Conservation (phyloP, 805 yeast genomes). For the Cyberlindnera meyerae region DNA sequence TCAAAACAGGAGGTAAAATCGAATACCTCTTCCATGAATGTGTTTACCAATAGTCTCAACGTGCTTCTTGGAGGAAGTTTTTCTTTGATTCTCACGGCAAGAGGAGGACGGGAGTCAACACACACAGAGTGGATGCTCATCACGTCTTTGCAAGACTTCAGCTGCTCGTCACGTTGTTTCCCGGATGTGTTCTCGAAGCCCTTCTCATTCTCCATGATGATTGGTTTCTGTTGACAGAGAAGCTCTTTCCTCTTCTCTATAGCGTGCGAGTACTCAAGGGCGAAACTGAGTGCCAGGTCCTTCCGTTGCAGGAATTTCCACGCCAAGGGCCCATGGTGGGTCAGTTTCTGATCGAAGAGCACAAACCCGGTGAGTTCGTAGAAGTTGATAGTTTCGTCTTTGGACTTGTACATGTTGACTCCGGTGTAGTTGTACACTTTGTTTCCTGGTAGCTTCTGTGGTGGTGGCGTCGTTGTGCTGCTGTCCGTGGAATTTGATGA, state of each 20-base stretch:
- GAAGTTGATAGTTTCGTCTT: constrained; percentile 7
- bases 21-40: constrained; percentile 1
- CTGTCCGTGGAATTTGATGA: too few relatives aligned
- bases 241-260: constrained; percentile 1
- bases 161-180: background rate
- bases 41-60: background rate
- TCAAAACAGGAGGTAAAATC: constrained; percentile 4
- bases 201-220: background rate
- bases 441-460: background rate
- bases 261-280: constrained; percentile 3
- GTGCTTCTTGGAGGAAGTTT: constrained; percentile 3
- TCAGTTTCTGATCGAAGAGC: constrained; percentile 1
- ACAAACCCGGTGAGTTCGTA: background rate
- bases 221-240: too few relatives aligned
- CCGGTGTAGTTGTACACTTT: constrained; percentile 6
- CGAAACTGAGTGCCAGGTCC: constrained; percentile 8
- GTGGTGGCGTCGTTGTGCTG: background rate
- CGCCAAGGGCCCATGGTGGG: constrained; percentile 5
- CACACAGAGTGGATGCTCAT: background rate
- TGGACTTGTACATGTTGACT: constrained; percentile 1
- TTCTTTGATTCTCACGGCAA: constrained; percentile 2
- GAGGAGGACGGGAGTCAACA: background rate
- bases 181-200: constrained; percentile 8
- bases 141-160: background rate
- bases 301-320: constrained; percentile 6